phyloP scores from a whole-genome alignment of 129 eudicot species.

The Scalesia atractyloides region DNA sequence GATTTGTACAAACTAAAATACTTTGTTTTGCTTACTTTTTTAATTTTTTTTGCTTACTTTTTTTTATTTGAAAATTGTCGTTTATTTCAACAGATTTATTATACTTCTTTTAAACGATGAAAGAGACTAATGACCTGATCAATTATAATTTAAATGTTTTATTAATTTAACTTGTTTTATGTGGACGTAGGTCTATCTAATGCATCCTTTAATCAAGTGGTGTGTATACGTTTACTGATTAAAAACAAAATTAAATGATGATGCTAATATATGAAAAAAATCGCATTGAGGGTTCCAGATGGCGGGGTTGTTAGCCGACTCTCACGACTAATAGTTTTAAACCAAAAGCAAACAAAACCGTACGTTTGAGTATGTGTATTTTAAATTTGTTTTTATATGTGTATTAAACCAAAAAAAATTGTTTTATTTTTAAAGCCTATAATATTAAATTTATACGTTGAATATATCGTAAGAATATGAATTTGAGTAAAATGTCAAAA shows the following conservation, averaged over 20 bases:
- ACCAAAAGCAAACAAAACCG: background rate
- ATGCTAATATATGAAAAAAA: background rate
- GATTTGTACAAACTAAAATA: no score
- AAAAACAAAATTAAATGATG: background rate
- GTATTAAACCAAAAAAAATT: background rate
- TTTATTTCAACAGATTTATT: no score
- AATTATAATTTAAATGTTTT: background rate
- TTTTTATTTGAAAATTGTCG: no score
- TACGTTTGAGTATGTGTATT: no score
- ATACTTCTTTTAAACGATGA: no score
- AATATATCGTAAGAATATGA: background rate
- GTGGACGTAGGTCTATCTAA: background rate
- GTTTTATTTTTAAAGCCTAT: background rate
- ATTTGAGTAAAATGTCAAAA: no score
- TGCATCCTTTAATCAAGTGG: background rate
- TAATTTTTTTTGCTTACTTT: no score
- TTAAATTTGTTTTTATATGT: no score
- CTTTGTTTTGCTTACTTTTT: no score
- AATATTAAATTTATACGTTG: background rate
- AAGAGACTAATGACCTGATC: no score
- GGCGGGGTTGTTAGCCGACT: slow-evolving; percentile 20
- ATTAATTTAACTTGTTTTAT: background rate
- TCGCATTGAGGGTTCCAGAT: background rate
- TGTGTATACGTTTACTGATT: background rate
- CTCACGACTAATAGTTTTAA: background rate